These are phyloP conservation scores for Aurifilum marmelostoma DNA, from an alignment of 2,329 filamentous ascomycete species.

Conservation along the genomic window DNA sequence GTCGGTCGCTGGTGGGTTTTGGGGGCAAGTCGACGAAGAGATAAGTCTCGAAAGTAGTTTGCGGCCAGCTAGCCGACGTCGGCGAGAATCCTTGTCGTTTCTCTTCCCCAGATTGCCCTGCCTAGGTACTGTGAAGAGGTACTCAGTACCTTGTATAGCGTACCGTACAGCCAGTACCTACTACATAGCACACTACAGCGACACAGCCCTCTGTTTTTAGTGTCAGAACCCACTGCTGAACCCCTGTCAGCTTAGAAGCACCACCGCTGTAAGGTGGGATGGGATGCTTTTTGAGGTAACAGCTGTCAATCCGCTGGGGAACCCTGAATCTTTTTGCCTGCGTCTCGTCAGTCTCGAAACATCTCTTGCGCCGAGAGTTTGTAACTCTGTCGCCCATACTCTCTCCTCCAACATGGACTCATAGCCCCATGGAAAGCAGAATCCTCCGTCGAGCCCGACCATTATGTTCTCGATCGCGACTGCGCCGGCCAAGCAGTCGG, in stretches of 20 bases:
- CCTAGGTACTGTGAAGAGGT: background rate
- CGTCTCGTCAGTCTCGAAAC: background rate
- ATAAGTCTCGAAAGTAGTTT: background rate
- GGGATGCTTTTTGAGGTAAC: conserved; percentile 17
- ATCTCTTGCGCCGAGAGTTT: background rate
- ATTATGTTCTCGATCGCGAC: conserved; percentile 67
- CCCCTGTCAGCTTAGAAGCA: conserved; percentile 11
- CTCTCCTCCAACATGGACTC: background rate
- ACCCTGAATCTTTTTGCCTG: background rate
- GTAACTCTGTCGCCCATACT: background rate
- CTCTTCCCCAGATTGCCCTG: conserved; percentile 10
- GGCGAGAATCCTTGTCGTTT: conserved; percentile 1
- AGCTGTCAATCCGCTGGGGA: conserved; percentile 14
- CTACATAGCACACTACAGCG: no score
- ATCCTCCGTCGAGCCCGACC: conserved; percentile 19
- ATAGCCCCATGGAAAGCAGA: conserved; percentile 27
- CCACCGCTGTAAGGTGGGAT: conserved; percentile 10
- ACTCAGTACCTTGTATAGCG: no score
- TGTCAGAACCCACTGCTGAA: background rate
- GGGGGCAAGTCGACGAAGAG: background rate
- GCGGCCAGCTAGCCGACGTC: conserved; percentile 15
- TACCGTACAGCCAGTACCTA: background rate
- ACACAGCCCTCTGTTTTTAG: conserved; percentile 1
- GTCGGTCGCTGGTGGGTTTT: background rate
- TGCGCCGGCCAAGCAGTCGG: conserved; percentile 93